Conservation (phyloP, 2,329 filamentous ascomycete genomes). For the Falciphora oryzae region DNA sequence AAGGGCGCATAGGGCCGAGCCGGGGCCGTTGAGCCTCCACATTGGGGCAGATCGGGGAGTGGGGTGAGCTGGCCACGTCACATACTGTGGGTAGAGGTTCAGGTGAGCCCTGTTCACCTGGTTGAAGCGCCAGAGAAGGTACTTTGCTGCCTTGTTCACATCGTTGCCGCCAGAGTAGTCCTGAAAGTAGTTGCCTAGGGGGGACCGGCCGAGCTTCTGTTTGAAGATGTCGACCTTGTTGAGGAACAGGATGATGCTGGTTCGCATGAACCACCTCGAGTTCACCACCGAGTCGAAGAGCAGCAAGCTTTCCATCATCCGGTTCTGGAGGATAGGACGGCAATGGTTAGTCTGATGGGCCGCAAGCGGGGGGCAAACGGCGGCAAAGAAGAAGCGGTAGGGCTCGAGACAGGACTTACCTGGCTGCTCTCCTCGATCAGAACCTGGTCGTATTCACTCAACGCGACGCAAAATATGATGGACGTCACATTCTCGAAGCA, state of each 20-base stretch:
- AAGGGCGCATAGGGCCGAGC: no score
- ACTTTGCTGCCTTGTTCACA: constrained; percentile 96
- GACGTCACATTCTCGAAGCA: constrained; percentile 99
- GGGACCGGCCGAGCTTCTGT: constrained; percentile 83
- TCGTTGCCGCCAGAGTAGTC: constrained; percentile 98
- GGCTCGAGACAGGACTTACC: constrained; percentile 45
- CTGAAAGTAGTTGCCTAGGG: constrained; percentile 90
- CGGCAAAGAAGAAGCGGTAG: background rate
- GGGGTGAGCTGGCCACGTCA: constrained; percentile 18
- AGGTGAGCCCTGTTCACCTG: constrained; percentile 95
- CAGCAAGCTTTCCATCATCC: constrained; percentile 97
- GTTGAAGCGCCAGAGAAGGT: constrained; percentile 96
- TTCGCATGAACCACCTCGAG: constrained; percentile 98
- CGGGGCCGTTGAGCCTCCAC: no score
- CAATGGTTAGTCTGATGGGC: constrained; percentile 8
- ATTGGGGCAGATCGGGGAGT: no score
- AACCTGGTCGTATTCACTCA: constrained; percentile 98
- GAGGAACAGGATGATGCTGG: constrained; percentile 95
- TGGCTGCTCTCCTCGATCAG: constrained; percentile 95
- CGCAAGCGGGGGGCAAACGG: constrained; percentile 6
- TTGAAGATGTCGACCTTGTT: constrained; percentile 99
- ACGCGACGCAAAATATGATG: constrained; percentile 96
- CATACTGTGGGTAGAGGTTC: constrained; percentile 96
- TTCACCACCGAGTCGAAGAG: constrained; percentile 98
- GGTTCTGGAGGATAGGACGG: constrained; percentile 57